phyloP scores from a whole-genome alignment of 805 yeast species.

The Lipomyces orientalis region DNA sequence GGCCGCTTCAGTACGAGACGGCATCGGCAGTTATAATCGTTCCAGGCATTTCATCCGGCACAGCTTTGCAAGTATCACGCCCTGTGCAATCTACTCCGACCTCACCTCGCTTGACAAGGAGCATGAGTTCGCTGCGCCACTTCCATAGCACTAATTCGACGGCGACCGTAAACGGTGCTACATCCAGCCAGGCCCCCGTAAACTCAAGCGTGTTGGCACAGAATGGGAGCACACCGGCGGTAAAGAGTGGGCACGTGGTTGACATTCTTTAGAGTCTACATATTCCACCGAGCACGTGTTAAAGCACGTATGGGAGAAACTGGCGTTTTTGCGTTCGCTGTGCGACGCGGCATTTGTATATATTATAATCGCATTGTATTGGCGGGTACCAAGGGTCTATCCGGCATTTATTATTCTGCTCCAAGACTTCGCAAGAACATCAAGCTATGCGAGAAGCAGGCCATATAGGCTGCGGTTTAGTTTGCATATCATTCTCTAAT shows the following conservation, averaged over 20 bases:
- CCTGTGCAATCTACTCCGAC: neutral
- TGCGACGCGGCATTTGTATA: neutral
- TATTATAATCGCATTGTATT: neutral
- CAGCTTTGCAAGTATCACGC: neutral
- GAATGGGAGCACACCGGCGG: neutral
- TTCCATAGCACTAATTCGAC: neutral
- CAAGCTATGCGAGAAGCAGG: no score
- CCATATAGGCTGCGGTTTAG: no score
- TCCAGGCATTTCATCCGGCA: constrained; percentile 1
- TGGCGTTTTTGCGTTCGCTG: neutral
- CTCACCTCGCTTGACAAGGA: neutral
- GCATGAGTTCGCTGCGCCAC: neutral
- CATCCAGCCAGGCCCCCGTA: neutral
- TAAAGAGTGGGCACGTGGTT: constrained; percentile 5
- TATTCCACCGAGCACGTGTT: neutral
- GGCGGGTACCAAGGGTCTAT: neutral
- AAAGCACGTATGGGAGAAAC: neutral
- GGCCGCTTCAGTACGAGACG: constrained; percentile 21
- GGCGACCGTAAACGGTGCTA: neutral
- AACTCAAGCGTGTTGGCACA: neutral
- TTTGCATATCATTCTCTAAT: no score
- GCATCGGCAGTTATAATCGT: neutral
- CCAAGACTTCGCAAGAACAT: no score
- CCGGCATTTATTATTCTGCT: neutral
- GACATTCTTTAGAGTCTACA: neutral